Percentiles rank a stretch among this genome's conserved stretches.
Conservation (phyloP, 139 green algal species). For the Picochlorum sp. region DNA sequence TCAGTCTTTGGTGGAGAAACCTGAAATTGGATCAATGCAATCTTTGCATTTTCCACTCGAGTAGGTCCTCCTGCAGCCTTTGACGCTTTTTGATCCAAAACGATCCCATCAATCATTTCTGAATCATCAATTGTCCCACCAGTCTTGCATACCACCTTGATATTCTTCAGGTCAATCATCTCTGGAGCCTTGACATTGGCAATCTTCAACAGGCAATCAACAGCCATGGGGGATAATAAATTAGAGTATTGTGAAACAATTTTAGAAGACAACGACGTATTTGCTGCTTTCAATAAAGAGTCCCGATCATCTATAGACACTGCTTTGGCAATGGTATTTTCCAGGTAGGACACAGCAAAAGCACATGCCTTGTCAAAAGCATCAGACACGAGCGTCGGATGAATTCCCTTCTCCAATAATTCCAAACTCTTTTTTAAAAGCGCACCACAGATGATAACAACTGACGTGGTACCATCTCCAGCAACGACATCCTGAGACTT, state of each 20-base stretch:
- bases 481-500: conserved; percentile 96
- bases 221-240: conserved; percentile 93
- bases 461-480: conserved; percentile 93
- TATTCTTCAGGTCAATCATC: conserved; percentile 89
- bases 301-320: conserved; percentile 87
- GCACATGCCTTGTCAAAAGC: conserved; percentile 72
- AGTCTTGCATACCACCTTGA: conserved; percentile 85
- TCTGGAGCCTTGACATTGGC: conserved; percentile 67
- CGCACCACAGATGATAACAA: conserved; percentile 85
- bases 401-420: conserved; percentile 74
- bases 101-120: conserved; percentile 87
- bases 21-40: conserved; percentile 92
- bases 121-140: conserved; percentile 96
- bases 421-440: conserved; percentile 86
- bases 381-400: conserved; percentile 95
- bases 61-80: conserved; percentile 85
- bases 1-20: conserved; percentile 97
- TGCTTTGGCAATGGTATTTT: conserved; percentile 59
- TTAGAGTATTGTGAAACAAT: conserved; percentile 92
- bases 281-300: conserved; percentile 83
- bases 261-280: conserved; percentile 86
- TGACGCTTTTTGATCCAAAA: conserved; percentile 88
- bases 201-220: conserved; percentile 85
- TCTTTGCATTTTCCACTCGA: conserved; percentile 87
- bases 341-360: conserved; percentile 53